A percentile compares a stretch with the other conserved stretches of the same genome.
phyloP scores from a whole-genome alignment of 768 basidiomycete genomes.

The Crassisporium funariophilum region DNA sequence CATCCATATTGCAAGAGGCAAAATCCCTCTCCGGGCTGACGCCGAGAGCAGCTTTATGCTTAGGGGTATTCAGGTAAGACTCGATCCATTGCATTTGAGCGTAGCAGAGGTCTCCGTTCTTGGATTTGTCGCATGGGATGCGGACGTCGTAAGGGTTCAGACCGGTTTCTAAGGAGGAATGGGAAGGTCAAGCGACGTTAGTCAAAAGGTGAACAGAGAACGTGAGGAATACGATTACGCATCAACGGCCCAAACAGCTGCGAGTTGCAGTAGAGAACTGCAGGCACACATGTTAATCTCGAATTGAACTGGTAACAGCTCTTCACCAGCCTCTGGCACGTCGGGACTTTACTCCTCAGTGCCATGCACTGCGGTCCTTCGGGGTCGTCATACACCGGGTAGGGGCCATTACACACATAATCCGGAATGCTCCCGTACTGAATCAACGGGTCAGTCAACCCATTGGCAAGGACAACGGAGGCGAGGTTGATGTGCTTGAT shows the following conservation, averaged over 20 bases:
- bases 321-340: constrained; percentile 74
- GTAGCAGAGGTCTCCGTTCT: constrained; percentile 69
- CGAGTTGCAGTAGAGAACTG: constrained; percentile 76
- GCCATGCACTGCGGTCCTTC: constrained; percentile 66
- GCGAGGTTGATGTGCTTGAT: constrained; percentile 77
- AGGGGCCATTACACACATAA: constrained; percentile 81
- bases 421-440: constrained; percentile 77
- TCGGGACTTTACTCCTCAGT: constrained; percentile 64
- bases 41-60: constrained; percentile 79
- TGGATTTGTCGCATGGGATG: constrained; percentile 65
- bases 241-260: constrained; percentile 73
- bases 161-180: constrained; percentile 54
- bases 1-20: constrained; percentile 72
- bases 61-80: constrained; percentile 78
- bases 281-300: constrained; percentile 70
- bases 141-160: constrained; percentile 92
- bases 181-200: too few species aligned
- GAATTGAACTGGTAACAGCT: constrained; percentile 67
- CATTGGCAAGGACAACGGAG: constrained; percentile 87
- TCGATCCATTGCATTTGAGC: constrained; percentile 86
- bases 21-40: constrained; percentile 62
- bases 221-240: constrained; percentile 38
- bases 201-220: background rate
- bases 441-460: constrained; percentile 77
- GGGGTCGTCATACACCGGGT: constrained; percentile 75